Evolutionary conservation across 345 rosid genomes (phyloP), one percentile per base, ranked within the genome.

Genomic region (Linum trigynum): DNA sequence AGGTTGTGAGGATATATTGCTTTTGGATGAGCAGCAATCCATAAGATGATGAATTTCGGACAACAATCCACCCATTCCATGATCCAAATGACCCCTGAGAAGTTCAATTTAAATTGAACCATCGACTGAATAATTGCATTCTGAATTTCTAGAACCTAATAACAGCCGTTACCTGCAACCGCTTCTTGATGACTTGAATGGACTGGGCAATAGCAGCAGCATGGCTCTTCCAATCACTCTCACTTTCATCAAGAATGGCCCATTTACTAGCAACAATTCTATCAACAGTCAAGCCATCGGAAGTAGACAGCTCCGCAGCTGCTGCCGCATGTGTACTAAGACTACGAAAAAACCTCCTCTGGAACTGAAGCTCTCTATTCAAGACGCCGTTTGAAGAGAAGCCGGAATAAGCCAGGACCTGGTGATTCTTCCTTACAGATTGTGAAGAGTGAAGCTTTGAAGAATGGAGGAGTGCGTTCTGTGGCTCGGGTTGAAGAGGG

Each of bases 131-230:
- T 23, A 57, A 38, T 38, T 50, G 16, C 10, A 23, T 35, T 16
- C 38, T 3, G 38, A 9, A 57, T 57, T 15, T 37, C 8, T 17
- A 23, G 38, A 14, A 48, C 35, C 36, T 64, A 48, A 50, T 40
- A 5, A 32, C 9, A 5, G 1, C 43, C 59, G 7, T 23, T 77
- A 92, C 98, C 89, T 88, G 91, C 74, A 94, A 76, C n/a, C 96
- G 96, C 69, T 68, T 83, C 83, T 88, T 94, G 86, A 94, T 88
- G 39, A 90, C 87, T 81, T 82, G 81, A 71, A 94, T 81, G 71
- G 97, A 94, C 66, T 90, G 97, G 63, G 97, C 77, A 78, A 85
- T 83, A 11, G 99, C 96, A 66, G 97, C 87, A 57, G 92, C 90
- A 77, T 94, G 97, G 66, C 97, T 88, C 73, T 78, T 90, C 99